These are phyloP conservation scores for Grosmannia clavigera DNA, from an alignment of 2,329 filamentous ascomycete species.

Conservation along the genomic window DNA sequence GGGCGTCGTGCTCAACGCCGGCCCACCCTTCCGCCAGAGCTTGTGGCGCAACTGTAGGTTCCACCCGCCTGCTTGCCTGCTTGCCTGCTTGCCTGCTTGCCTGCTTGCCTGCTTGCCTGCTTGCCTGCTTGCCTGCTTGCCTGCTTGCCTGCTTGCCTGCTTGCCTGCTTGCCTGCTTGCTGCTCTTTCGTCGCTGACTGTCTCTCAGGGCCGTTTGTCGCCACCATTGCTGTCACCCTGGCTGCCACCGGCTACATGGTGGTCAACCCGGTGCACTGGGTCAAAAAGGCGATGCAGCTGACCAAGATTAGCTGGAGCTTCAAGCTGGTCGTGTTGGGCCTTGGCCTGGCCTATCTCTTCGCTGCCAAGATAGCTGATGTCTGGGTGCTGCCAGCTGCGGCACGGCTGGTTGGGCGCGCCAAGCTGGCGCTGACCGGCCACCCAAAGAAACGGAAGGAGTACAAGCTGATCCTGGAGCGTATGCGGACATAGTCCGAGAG, in stretches of 20 bases:
- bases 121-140: background rate
- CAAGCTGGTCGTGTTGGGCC: slow-evolving; percentile 54
- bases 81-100: background rate
- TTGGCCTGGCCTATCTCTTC: slow-evolving; percentile 58
- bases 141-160: background rate
- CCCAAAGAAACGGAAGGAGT: slow-evolving; percentile 71
- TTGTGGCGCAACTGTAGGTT: slow-evolving; percentile 66
- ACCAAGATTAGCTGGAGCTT: slow-evolving; percentile 65
- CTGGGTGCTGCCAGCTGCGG: slow-evolving; percentile 55
- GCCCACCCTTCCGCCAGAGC: slow-evolving; percentile 73
- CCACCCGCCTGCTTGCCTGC: background rate
- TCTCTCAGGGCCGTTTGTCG: slow-evolving; percentile 62
- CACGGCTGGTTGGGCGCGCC: slow-evolving; percentile 50
- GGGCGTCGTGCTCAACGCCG: slow-evolving; percentile 82
- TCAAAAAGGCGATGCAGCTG: slow-evolving; percentile 71
- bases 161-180: background rate
- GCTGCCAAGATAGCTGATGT: slow-evolving; percentile 62
- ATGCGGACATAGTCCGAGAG: slow-evolving; percentile 32
- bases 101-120: background rate
- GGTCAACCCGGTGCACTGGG: slow-evolving; percentile 55
- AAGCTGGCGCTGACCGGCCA: slow-evolving; percentile 45
- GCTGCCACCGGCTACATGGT: slow-evolving; percentile 69
- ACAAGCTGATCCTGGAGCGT: slow-evolving; percentile 67
- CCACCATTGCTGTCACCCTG: slow-evolving; percentile 59
- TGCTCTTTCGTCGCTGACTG: background rate